Evolutionary conservation across 148 eudicot species (phyloP).

Genomic region (Camellia sinensis): DNA sequence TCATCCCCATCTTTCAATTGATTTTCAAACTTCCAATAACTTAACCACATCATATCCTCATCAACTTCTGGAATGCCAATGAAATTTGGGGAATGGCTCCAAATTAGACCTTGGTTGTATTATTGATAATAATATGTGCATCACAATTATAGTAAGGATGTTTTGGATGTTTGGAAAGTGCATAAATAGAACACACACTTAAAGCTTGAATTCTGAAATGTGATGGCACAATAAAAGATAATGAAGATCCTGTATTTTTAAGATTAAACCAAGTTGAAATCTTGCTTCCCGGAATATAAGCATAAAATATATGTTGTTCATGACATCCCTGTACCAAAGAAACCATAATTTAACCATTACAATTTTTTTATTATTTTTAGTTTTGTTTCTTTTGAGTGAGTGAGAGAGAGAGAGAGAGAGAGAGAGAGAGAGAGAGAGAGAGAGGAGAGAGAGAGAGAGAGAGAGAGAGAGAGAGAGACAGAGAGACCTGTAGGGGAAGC

Average conservation of each 20-base stretch:
- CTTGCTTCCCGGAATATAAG: neutral
- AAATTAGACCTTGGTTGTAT: neutral
- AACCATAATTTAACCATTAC: neutral
- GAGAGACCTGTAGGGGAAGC: neutral
- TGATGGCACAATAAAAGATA: neutral
- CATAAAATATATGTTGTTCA: neutral
- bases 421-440: neutral
- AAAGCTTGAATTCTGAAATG: neutral
- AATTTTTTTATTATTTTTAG: too few relatives aligned
- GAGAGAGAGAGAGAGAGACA: too few relatives aligned
- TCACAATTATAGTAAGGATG: neutral
- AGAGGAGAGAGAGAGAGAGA: too few relatives aligned
- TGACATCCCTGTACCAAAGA: neutral
- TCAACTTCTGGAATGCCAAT: neutral
- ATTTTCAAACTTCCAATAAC: neutral
- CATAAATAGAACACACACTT: neutral
- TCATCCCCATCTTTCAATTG: neutral
- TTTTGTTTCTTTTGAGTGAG: neutral
- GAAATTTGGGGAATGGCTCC: neutral
- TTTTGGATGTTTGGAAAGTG: neutral
- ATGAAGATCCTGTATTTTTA: neutral
- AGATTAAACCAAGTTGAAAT: neutral
- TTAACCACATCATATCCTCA: neutral
- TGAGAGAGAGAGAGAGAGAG: constrained; percentile 2
- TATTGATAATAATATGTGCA: neutral